Evolutionary conservation across 345 rosid genomes (phyloP).

Genomic region (Combretum micranthum): DNA sequence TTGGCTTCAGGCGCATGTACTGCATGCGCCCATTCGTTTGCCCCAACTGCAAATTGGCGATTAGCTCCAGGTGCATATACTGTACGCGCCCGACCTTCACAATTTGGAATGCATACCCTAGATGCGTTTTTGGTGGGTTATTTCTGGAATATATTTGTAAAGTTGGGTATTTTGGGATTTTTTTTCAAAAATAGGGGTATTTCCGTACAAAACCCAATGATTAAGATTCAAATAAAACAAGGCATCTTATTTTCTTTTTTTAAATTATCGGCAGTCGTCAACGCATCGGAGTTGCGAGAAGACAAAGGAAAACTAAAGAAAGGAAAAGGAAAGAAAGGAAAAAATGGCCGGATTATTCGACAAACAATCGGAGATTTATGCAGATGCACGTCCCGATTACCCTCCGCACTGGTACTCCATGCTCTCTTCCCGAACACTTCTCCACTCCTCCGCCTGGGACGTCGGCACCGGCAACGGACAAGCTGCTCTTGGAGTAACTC

Average conservation of each 20-base stretch:
- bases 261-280: not conserved
- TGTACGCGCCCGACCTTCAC: too few species aligned
- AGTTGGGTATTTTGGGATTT: too few species aligned
- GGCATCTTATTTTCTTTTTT: not conserved
- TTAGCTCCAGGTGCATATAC: too few species aligned
- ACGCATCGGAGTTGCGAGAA: not conserved
- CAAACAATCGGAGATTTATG: conserved; percentile 53
- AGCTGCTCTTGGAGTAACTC: conserved; percentile 50
- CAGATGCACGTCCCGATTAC: conserved; percentile 53
- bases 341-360: conserved; percentile 58
- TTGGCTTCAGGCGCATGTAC: too few species aligned
- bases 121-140: too few species aligned
- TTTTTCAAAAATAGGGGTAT: too few species aligned
- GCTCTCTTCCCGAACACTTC: conserved; percentile 41
- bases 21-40: too few species aligned
- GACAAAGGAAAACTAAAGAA: not conserved
- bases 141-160: too few species aligned
- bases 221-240: too few species aligned
- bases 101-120: too few species aligned
- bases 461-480: conserved; percentile 71
- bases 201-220: too few species aligned
- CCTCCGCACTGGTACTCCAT: conserved; percentile 49
- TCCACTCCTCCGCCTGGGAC: conserved; percentile 56
- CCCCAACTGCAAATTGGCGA: too few species aligned
- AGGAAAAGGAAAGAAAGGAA: not conserved